A percentile compares a stretch with the other conserved stretches of the same genome.
phyloP scores from a whole-genome alignment of 768 basidiomycete species.

The Tricholoma flavovirens region DNA sequence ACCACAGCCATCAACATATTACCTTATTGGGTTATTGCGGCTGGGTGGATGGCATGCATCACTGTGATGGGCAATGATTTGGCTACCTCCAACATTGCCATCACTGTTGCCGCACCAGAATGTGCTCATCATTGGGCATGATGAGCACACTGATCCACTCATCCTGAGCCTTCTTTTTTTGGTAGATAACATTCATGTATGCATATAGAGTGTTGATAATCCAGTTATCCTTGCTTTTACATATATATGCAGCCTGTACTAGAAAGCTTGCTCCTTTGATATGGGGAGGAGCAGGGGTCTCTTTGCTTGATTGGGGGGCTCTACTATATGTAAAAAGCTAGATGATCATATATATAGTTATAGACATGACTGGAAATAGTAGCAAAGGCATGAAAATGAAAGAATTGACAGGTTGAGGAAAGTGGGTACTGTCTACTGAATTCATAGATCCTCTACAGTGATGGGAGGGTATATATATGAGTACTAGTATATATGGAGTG shows the following conservation, averaged over 20 bases:
- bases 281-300: neutral
- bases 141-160: neutral
- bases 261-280: neutral
- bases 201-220: neutral
- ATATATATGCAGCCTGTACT: neutral
- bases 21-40: neutral
- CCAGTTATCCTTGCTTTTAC: neutral
- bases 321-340: neutral
- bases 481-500: neutral
- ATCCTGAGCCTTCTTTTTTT: neutral
- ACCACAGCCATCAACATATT: neutral
- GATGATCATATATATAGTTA: neutral
- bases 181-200: neutral
- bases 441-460: neutral
- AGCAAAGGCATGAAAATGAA: neutral
- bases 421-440: neutral
- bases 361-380: neutral
- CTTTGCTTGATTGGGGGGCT: neutral
- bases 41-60: neutral
- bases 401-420: neutral
- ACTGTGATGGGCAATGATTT: neutral
- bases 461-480: neutral
- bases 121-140: neutral
- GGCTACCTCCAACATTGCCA: neutral
- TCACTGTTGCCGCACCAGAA: neutral